Evolutionary conservation across 352 stramenopile genomes (phyloP), one percentile per base, ranked within the genome.

Genomic region (Phytophthora brassicae): DNA sequence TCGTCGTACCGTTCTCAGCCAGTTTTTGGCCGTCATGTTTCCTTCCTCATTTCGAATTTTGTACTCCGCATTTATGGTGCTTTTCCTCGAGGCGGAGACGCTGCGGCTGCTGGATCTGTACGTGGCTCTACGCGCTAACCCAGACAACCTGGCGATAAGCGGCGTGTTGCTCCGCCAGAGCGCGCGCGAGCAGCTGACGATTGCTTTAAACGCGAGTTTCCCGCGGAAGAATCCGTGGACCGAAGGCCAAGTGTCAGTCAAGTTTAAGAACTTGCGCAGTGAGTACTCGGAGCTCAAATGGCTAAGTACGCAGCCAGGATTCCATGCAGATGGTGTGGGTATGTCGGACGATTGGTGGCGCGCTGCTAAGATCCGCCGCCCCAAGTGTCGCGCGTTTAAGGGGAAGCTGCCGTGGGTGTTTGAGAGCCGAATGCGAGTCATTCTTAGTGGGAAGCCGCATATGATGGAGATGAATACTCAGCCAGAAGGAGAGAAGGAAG

Each of bases 241-340:
- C 16, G 78, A 86, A 58, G 70, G 51, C 39, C 78, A 88, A 52
- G 68, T 88, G 49, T 68, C 70, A 6, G 78, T 85, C 60, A 88
- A 88, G 66, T 76, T 85, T 46, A 88, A 88, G 66, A 88, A 88
- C 66, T 51, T 88, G 23, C 78, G 78, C 59, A 73, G 68, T 42
- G 78, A 84, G 20, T 88, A 84, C 68, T 57, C 60, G 5, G 68
- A 84, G 52, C 52, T 79, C 23, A 69, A 67, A 39, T 88, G 78
- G 78, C 65, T 88, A 6, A 63, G 54, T 9, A 47, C 61, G 31
- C 78, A 85, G 41, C 71, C 75, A 61, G 77, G 77, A 23, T 87
- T 80, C 47, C 50, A 64, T 24, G 19, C 44, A 9, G 64, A 75
- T 29, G 72, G 74, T 24, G 57, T 64, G 26, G 66, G 64, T 1